These are phyloP conservation scores for Claviceps humidiphila DNA, from an alignment of 2,329 filamentous ascomycete genomes.

Conservation along the genomic window DNA sequence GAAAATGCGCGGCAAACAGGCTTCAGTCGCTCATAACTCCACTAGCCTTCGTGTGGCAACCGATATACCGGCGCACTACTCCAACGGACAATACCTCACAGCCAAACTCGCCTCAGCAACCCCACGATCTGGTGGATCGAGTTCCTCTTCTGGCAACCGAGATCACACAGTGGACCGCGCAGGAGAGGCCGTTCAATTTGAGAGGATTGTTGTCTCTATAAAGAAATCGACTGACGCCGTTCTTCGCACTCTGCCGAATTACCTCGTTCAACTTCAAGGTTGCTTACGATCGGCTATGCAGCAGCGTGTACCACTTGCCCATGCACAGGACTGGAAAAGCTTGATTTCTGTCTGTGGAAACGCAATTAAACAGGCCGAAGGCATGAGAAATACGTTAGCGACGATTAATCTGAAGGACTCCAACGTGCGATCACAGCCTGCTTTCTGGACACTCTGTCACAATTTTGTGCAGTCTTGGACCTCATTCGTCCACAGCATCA, in stretches of 20 bases:
- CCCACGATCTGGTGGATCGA: slow-evolving; percentile 72
- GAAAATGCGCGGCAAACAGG: slow-evolving; percentile 20
- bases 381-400: slow-evolving; percentile 59
- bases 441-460: slow-evolving; percentile 61
- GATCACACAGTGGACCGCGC: slow-evolving; percentile 46
- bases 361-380: slow-evolving; percentile 60
- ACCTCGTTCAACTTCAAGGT: slow-evolving; percentile 52
- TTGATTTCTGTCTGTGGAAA: slow-evolving; percentile 59
- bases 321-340: slow-evolving; percentile 52
- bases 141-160: slow-evolving; percentile 40
- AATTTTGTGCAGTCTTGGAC: slow-evolving; percentile 59
- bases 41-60: slow-evolving; percentile 43
- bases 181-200: slow-evolving; percentile 71
- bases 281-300: slow-evolving; percentile 51
- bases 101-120: slow-evolving; percentile 48
- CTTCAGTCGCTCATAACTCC: slow-evolving; percentile 31
- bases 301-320: slow-evolving; percentile 43
- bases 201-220: slow-evolving; percentile 66
- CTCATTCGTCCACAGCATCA: slow-evolving; percentile 49
- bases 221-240: slow-evolving; percentile 62
- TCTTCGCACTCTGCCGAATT: slow-evolving; percentile 55
- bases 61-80: slow-evolving; percentile 32
- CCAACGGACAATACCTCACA: slow-evolving; percentile 36
- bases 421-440: slow-evolving; percentile 49
- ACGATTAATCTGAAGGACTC: slow-evolving; percentile 78